Percentiles rank a stretch among this genome's conserved stretches.
These are phyloP conservation scores for Fusarium sp. DNA, from an alignment of 2,329 filamentous ascomycete genomes.

Conservation along the genomic window DNA sequence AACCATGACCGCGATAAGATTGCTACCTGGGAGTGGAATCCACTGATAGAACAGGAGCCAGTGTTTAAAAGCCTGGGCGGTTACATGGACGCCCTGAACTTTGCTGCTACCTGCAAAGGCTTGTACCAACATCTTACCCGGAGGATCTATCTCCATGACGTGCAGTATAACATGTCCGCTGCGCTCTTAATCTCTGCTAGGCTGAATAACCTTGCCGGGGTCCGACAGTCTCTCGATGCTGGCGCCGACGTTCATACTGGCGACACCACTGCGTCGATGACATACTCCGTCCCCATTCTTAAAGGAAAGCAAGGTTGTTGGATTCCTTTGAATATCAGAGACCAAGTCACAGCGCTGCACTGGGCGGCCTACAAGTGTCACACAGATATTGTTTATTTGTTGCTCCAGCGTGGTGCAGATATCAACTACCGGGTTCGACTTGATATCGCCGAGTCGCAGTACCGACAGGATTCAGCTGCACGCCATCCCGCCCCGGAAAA, in stretches of 20 bases:
- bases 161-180: not conserved
- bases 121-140: not conserved
- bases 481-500: too few relatives aligned
- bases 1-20: not conserved
- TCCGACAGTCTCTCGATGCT: not conserved
- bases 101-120: slow-evolving; percentile 14
- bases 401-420: not conserved
- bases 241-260: slow-evolving; percentile 2
- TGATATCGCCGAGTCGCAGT: not conserved
- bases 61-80: not conserved
- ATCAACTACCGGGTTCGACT: slow-evolving; percentile 20
- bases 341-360: slow-evolving; percentile 19
- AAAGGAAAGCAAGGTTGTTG: not conserved
- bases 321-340: not conserved
- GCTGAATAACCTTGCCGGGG: not conserved
- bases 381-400: not conserved
- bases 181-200: slow-evolving; percentile 3
- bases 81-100: slow-evolving; percentile 10
- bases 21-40: not conserved
- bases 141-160: slow-evolving; percentile 5
- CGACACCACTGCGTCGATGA: not conserved
- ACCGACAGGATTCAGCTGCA: too few relatives aligned
- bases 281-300: not conserved
- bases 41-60: not conserved
- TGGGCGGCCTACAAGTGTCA: slow-evolving; percentile 2